These are phyloP conservation scores for Aspergillus unguis DNA, from an alignment of 2,329 filamentous ascomycete genomes.

Conservation along the genomic window DNA sequence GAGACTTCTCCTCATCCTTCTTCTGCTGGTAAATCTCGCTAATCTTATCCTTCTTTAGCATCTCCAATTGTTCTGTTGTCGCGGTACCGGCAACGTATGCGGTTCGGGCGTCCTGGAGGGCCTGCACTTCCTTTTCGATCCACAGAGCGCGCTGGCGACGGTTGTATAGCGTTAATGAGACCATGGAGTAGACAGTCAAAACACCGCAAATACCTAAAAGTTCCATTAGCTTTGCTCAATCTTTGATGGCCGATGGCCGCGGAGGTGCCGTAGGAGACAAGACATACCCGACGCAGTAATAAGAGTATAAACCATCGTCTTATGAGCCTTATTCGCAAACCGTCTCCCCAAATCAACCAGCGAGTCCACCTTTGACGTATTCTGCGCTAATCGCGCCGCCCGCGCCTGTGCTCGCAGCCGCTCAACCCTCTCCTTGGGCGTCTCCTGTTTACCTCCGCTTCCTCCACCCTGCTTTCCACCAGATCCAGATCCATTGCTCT, in stretches of 20 bases:
- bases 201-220: conserved; percentile 56
- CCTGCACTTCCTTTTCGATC: conserved; percentile 50
- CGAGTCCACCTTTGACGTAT: conserved; percentile 55
- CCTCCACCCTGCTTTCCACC: conserved; percentile 11
- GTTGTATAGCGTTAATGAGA: conserved; percentile 66
- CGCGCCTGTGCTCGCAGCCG: conserved; percentile 65
- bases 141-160: conserved; percentile 62
- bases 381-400: conserved; percentile 60
- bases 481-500: conserved; percentile 19
- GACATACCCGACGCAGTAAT: conserved; percentile 60
- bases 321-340: conserved; percentile 61
- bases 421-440: conserved; percentile 66
- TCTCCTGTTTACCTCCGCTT: conserved; percentile 46
- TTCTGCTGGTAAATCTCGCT: conserved; percentile 41
- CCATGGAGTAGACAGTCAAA: conserved; percentile 62
- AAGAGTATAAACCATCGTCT: conserved; percentile 57
- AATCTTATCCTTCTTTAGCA: conserved; percentile 45
- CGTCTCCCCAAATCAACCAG: conserved; percentile 52
- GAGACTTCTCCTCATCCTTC: conserved; percentile 38
- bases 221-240: conserved; percentile 1
- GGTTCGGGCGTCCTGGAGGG: conserved; percentile 41
- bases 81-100: conserved; percentile 42
- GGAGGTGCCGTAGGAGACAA: not conserved
- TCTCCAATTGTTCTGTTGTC: conserved; percentile 41
- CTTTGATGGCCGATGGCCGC: not conserved